Conservation (phyloP, 139 green algal genomes). For the Bryopsis sp. region DNA sequence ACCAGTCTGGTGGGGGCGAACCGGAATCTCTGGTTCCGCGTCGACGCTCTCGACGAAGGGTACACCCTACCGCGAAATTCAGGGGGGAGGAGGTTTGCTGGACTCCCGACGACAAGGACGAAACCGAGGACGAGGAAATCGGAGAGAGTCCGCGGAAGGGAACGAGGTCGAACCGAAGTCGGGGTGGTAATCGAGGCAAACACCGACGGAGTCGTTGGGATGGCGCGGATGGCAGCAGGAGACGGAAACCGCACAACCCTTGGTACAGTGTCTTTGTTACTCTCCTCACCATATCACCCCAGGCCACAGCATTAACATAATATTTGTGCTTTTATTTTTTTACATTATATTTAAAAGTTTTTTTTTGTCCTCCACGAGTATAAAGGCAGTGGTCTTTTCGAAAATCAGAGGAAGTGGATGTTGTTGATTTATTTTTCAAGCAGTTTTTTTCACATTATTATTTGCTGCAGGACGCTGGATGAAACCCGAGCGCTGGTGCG, state of each 20-base stretch:
- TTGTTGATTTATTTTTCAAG: neutral
- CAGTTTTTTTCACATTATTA: neutral
- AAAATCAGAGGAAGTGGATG: neutral
- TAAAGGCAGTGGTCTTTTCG: neutral
- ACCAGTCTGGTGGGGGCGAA: too few relatives aligned
- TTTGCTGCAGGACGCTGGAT: constrained; percentile 45
- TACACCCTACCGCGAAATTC: neutral
- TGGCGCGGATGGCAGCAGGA: constrained; percentile 1
- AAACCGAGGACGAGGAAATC: neutral
- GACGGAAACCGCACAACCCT: constrained; percentile 54
- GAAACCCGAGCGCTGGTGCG: constrained; percentile 65
- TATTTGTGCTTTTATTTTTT: neutral
- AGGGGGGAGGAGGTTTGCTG: neutral
- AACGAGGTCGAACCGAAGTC: too few relatives aligned
- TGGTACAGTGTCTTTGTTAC: constrained; percentile 26
- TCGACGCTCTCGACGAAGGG: neutral
- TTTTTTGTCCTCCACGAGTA: neutral
- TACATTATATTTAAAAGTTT: neutral
- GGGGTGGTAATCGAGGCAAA: too few relatives aligned
- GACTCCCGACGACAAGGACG: neutral
- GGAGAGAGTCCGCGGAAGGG: neutral
- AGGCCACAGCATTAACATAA: neutral
- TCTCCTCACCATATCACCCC: neutral
- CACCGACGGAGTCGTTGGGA: too few relatives aligned
- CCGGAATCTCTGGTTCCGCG: too few relatives aligned